Base-by-base conservation (phyloP, 2,329 filamentous ascomycete species). In the Cercospora citrullina region DNA sequence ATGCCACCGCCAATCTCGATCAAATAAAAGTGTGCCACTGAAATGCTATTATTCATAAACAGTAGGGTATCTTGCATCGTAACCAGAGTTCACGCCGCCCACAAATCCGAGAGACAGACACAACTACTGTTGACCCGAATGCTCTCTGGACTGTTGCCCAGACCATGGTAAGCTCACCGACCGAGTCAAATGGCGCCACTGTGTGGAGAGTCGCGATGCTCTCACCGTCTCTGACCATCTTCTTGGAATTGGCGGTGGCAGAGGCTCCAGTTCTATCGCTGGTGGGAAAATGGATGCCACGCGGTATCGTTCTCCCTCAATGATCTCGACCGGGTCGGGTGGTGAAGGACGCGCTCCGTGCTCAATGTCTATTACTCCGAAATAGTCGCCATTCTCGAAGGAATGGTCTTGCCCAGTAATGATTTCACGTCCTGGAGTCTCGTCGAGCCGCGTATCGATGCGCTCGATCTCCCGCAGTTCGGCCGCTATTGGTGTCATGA, bases 331-430 rank as follows among this genome's bases (percentile, higher is more conserved):
- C 3, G 62, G 62, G 8, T 58, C 62, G 1, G 61, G 61, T 21
- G 62, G 30, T 21, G 62, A 36, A 10, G 21, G 23, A 45, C 18
- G 31, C 2, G 45, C 31, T n/a, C 36, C 30, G 12, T 64, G 51
- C 16, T 30, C 53, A 10, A 64, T 48, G 51, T 59, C 51, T 59
- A 31, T 45, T 16, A 53, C 28, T 12, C 51, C 51, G 16, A 64
- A 64, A 21, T 64, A 64, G 16, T 64, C 62, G 12, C 62, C 53
- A 14, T 53, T 57, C 21, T 64, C 62, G 9, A 59, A 58, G 26
- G 53, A 42, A n/a, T 28, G 51, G 28, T 64, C 62, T 30, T 64
- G 48, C 23, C 23, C 33, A 12, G 39, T 26, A 3, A 23, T 48
- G n/a, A n/a, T 59, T 10, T 59, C 33, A 6, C 31, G 33, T 21